These are phyloP conservation scores for Rhodosporidiobolus sp. DNA, from an alignment of 768 basidiomycete species.

Conservation along the genomic window DNA sequence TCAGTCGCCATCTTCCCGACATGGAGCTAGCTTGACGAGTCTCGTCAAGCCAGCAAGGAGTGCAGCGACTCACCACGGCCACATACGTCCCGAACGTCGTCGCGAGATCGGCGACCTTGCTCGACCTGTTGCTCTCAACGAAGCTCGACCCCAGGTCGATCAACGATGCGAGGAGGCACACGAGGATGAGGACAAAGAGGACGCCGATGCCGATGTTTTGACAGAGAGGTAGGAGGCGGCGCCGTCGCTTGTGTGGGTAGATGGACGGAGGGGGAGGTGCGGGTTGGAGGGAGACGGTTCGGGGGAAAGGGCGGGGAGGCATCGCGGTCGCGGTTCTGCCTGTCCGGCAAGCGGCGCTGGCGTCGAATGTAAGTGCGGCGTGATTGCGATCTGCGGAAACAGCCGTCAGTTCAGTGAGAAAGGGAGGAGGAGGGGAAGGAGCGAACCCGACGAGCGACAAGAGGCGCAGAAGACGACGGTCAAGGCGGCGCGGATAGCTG, in stretches of 20 bases:
- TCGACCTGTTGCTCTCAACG: not conserved
- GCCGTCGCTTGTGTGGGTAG: not conserved
- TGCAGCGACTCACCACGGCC: not conserved
- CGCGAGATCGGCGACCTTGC: constrained; percentile 4
- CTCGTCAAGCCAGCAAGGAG: not conserved
- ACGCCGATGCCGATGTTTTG: not conserved
- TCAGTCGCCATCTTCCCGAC: too few relatives aligned
- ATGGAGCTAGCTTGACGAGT: too few relatives aligned
- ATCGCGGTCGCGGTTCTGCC: not conserved
- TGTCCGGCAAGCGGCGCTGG: too few relatives aligned
- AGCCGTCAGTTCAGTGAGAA: too few relatives aligned
- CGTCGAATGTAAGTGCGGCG: too few relatives aligned
- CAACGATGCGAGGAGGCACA: not conserved
- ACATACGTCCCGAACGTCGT: constrained; percentile 12
- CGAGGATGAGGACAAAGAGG: constrained; percentile 4
- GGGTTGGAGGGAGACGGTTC: not conserved
- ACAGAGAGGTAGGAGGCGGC: not conserved
- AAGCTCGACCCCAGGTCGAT: constrained; percentile 8
- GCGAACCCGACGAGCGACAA: too few relatives aligned
- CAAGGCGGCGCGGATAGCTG: too few relatives aligned
- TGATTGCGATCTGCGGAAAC: too few relatives aligned
- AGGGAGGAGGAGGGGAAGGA: too few relatives aligned
- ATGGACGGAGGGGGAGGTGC: not conserved
- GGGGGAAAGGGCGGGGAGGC: not conserved
- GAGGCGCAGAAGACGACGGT: too few relatives aligned